Evolutionary conservation across 2,329 filamentous ascomycete species (phyloP), one percentile per base, ranked within the genome.

Genomic region (Sarocladium brachiariae): DNA sequence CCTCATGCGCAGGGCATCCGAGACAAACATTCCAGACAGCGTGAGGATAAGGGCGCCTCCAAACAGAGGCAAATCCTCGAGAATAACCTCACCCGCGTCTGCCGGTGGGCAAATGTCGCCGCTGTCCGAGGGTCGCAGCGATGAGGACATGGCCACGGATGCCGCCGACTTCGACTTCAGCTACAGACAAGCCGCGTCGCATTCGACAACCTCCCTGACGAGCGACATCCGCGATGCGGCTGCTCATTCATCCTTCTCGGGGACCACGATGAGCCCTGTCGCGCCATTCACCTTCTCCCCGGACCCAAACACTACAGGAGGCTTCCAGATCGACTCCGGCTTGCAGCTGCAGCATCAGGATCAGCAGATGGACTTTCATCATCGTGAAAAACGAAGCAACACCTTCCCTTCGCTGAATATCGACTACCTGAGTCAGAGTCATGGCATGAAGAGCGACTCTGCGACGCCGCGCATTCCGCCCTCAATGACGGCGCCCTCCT

Each of bases 351-450:
- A 7, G 27, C 65, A 65, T 4, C 61, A 61, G 4, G 70, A 63
- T 27, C 58, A 52, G 19, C 24, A 39, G 18, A 18, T 50, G 10
- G 19, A 30, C 31, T 34, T 47, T 27, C 38, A 25, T 3, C 78
- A 89, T 51, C 88, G 87, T n/a, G 64, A 64, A 50, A 68, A 68
- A 52, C 78, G 89, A 61, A 93, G 88, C 64, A 89, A 95, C 65
- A 95, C 89, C 0, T 90, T 95, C 55, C 89, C 90, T 1, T 82
- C 84, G 39, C 71, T 89, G 37, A 82, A 81, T 51, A 73, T 86
- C 39, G 84, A 79, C 52, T 79, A 74, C 52, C 66, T 76, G 56
- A 75, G 73, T 57, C 74, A 76, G 51, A 75, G 73, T 57, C 74
- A 76, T 51, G 55, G 53, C 8, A 53, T 61, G 16, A 66, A 65